Evolutionary conservation across 2,329 filamentous ascomycete genomes (phyloP).

Genomic region (Pseudomassariella vexata): DNA sequence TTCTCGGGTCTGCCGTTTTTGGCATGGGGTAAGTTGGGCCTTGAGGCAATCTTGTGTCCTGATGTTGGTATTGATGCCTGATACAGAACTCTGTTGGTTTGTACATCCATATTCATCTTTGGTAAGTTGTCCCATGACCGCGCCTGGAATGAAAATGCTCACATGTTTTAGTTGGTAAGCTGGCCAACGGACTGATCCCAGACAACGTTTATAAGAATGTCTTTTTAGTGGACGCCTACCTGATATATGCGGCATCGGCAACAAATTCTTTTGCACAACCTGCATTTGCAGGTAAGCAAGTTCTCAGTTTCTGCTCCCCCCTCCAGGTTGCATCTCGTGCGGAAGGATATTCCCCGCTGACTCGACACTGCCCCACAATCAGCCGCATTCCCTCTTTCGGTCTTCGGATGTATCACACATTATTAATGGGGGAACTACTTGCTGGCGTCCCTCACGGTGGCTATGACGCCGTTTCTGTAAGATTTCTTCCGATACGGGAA

Average conservation of each 20-base stretch:
- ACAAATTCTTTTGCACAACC: slow-evolving; percentile 78
- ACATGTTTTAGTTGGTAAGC: not conserved
- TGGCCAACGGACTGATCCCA: slow-evolving; percentile 9
- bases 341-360: not conserved
- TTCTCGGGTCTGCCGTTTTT: slow-evolving; percentile 68
- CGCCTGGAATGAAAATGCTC: too few species aligned
- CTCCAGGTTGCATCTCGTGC: not conserved
- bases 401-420: slow-evolving; percentile 62
- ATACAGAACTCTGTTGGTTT: slow-evolving; percentile 66
- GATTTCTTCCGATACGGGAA: slow-evolving; percentile 59
- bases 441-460: slow-evolving; percentile 54
- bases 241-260: slow-evolving; percentile 68
- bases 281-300: slow-evolving; percentile 59
- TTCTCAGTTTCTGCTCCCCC: slow-evolving; percentile 1
- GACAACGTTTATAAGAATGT: too few species aligned
- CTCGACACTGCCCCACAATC: slow-evolving; percentile 3
- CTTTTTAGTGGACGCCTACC: slow-evolving; percentile 69
- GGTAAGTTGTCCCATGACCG: slow-evolving; percentile 40
- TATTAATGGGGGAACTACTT: slow-evolving; percentile 66
- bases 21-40: slow-evolving; percentile 55
- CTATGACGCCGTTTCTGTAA: slow-evolving; percentile 60
- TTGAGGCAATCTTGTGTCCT: not conserved
- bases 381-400: slow-evolving; percentile 77
- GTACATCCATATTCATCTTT: slow-evolving; percentile 83
- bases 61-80: not conserved